phyloP scores from a whole-genome alignment of 2,329 filamentous ascomycete species.

The Monosporascus sp. region DNA sequence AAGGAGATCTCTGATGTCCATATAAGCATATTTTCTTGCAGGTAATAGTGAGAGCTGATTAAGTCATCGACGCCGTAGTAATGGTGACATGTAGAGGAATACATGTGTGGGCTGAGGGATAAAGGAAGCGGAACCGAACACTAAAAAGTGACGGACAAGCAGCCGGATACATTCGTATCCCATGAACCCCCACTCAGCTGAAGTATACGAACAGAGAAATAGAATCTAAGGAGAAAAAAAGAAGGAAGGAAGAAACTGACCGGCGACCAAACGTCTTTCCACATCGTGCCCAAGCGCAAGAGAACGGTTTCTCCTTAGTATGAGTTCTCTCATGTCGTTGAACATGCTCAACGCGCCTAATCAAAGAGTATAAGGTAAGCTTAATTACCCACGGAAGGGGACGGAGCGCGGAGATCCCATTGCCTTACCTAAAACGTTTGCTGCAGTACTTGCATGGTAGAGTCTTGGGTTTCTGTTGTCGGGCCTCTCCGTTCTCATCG shows the following conservation, averaged over 20 bases:
- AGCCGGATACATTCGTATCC: background rate
- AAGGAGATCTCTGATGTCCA: conserved; percentile 60
- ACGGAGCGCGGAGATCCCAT: conserved; percentile 10
- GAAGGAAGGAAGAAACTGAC: conserved; percentile 34
- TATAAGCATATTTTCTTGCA: conserved; percentile 43
- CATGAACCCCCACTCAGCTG: background rate
- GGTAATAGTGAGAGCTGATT: conserved; percentile 8
- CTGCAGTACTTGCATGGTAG: conserved; percentile 59
- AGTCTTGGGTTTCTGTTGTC: conserved; percentile 56
- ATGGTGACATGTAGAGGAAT: conserved; percentile 10
- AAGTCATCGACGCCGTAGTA: conserved; percentile 10
- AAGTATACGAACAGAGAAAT: background rate
- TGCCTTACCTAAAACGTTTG: conserved; percentile 55
- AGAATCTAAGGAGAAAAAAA: background rate
- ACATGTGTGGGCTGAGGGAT: conserved; percentile 6
- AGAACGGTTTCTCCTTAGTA: conserved; percentile 61
- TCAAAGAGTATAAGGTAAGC: conserved; percentile 35
- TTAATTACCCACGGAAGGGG: conserved; percentile 27
- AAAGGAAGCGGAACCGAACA: conserved; percentile 5
- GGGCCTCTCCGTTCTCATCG: conserved; percentile 45
- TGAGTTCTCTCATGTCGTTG: conserved; percentile 60
- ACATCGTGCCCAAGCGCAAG: conserved; percentile 53
- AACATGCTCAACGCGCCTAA: conserved; percentile 59
- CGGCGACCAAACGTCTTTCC: conserved; percentile 59
- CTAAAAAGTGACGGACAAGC: conserved; percentile 6